Conservation (phyloP, 2,329 filamentous ascomycete species). For the Aspergillus persii region DNA sequence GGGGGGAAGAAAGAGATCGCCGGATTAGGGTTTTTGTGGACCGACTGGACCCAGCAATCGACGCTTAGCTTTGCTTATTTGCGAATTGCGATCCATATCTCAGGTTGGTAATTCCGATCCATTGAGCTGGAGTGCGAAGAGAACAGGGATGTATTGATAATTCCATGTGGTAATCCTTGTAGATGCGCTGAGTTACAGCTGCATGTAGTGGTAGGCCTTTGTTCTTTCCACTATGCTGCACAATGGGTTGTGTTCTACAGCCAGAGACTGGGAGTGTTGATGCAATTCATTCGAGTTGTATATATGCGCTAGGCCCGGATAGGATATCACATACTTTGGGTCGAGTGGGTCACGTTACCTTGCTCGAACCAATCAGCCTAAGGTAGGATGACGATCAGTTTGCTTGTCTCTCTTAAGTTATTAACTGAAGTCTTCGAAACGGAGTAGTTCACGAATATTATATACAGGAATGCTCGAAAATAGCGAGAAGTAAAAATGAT, state of each 20-base stretch:
- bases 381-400: no score
- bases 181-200: no score
- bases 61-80: background rate
- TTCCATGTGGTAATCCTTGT: no score
- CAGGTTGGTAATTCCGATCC: background rate
- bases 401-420: no score
- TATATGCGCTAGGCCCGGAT: background rate
- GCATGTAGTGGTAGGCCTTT: no score
- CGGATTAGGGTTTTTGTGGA: background rate
- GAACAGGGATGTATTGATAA: no score
- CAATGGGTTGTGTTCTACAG: no score
- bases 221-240: no score
- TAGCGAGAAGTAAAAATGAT: no score
- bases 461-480: background rate
- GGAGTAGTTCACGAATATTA: background rate
- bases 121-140: background rate
- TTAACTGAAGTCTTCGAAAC: no score
- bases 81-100: no score
- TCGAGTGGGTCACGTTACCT: background rate
- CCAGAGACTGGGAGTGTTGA: background rate
- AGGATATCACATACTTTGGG: background rate
- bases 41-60: background rate
- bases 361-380: background rate
- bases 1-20: background rate
- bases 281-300: background rate